These are phyloP conservation scores for Helianthus annuus DNA, from an alignment of 129 eudicot species.

Conservation along the genomic window HanXRQr2.0-SUNRISE NC_035448.2:94690841-94691340, in stretches of 20 bases:
- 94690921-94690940: slow-evolving; percentile 83
- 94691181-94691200: not conserved
- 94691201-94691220: not conserved
- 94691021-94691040: slow-evolving; percentile 15
- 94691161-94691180: not conserved
- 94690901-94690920: slow-evolving; percentile 95
- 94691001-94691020: slow-evolving; percentile 1
- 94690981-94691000: not conserved
- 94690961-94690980: not conserved
- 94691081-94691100: not conserved
- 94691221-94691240: not conserved
- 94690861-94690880: slow-evolving; percentile 49
- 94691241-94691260: not conserved
- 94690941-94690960: slow-evolving; percentile 51
- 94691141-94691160: not conserved
- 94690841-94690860: not conserved
- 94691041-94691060: slow-evolving; percentile 2
- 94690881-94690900: slow-evolving; percentile 99
- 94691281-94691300: slow-evolving; percentile 12
- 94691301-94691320: slow-evolving; percentile 31
- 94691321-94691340: slow-evolving; percentile 94
- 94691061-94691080: not conserved
- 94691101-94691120: not conserved
- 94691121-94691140: not conserved
- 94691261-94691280: not conserved